Evolutionary conservation across 306 rosid genomes (phyloP).

Genomic region (Dalbergia oliveri): DNA sequence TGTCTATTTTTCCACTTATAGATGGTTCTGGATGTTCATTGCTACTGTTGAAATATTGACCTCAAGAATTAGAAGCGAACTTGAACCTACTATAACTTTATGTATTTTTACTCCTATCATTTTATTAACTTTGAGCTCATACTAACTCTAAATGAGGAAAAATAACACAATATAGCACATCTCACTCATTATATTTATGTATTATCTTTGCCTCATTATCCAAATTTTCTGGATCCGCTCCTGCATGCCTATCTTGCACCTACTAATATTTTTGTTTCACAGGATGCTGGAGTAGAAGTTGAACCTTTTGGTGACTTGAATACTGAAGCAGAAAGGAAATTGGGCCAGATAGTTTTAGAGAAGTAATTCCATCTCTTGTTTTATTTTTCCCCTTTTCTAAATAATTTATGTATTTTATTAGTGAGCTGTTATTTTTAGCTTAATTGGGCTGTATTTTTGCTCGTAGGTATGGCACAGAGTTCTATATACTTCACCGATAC

Average conservation of each 20-base stretch:
- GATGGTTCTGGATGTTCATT: constrained; percentile 1
- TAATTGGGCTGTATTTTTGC: constrained; percentile 11
- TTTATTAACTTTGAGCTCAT: too few relatives aligned
- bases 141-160: too few relatives aligned
- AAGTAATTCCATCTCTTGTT: constrained; percentile 61
- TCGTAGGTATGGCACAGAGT: constrained; percentile 87
- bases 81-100: not conserved
- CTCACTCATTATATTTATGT: too few relatives aligned
- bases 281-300: constrained; percentile 86
- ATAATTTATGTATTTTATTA: constrained; percentile 6
- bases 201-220: too few relatives aligned
- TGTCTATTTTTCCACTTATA: not conserved
- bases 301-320: constrained; percentile 94
- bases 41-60: not conserved
- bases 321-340: constrained; percentile 85
- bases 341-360: constrained; percentile 84
- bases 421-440: constrained; percentile 11
- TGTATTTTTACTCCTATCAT: too few relatives aligned
- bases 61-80: not conserved
- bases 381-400: not conserved
- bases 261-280: constrained; percentile 44
- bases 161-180: too few relatives aligned
- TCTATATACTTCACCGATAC: constrained; percentile 88
- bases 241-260: not conserved
- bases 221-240: too few relatives aligned